These are phyloP conservation scores for Danielozyma ontarioensis DNA, from an alignment of 805 yeast genomes.

Conservation along the genomic window DNA sequence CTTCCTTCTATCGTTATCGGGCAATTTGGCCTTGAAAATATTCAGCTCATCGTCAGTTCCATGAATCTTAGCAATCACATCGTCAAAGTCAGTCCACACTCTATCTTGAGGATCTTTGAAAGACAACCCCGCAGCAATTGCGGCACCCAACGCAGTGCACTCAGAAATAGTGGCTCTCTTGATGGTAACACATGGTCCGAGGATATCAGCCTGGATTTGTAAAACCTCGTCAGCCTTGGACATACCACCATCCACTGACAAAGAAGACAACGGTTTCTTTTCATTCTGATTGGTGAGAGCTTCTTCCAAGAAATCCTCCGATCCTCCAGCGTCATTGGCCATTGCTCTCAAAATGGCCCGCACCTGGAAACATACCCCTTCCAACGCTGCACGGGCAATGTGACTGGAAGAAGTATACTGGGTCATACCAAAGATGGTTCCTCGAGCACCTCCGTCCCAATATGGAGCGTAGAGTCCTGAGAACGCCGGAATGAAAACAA, in stretches of 20 bases:
- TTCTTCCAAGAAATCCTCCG: conserved; percentile 54
- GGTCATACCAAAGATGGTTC: conserved; percentile 88
- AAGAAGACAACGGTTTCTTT: conserved; percentile 41
- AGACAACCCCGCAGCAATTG: conserved; percentile 86
- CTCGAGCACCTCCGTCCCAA: conserved; percentile 91
- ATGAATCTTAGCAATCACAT: conserved; percentile 45
- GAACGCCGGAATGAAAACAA: conserved; percentile 91
- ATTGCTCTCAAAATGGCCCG: conserved; percentile 86
- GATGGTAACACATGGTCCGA: conserved; percentile 82
- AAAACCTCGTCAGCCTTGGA: conserved; percentile 84
- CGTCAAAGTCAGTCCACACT: conserved; percentile 73
- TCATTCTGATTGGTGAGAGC: conserved; percentile 40
- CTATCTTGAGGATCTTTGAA: conserved; percentile 45
- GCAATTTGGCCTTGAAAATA: conserved; percentile 38
- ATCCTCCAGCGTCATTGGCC: conserved; percentile 76
- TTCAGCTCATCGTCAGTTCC: conserved; percentile 22
- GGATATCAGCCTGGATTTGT: conserved; percentile 89
- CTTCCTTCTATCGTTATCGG: conserved; percentile 53
- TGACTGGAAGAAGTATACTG: conserved; percentile 90
- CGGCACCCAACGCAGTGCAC: conserved; percentile 94
- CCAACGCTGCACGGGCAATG: conserved; percentile 90
- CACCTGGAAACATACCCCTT: conserved; percentile 92
- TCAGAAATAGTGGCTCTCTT: conserved; percentile 78
- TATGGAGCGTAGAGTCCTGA: conserved; percentile 93
- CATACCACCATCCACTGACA: conserved; percentile 95